phyloP scores from a whole-genome alignment of 257 asterid species.

The Eucommia ulmoides region DNA sequence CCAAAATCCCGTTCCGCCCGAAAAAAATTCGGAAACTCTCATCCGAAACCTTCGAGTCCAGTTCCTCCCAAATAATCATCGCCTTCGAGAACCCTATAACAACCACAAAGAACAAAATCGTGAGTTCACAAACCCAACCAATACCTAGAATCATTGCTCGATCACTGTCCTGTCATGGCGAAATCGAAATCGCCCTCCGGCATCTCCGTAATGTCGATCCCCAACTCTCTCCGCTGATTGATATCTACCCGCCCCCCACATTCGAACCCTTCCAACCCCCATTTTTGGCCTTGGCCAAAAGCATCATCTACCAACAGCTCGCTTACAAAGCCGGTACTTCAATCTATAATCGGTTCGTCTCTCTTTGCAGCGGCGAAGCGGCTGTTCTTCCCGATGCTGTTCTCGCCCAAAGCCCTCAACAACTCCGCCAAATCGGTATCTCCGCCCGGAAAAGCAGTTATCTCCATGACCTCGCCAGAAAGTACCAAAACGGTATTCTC shows the following conservation, averaged over 20 bases:
- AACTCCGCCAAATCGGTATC: background rate
- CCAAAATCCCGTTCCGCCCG: background rate
- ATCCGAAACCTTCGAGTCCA: background rate
- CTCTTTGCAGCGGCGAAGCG: background rate
- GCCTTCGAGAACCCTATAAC: background rate
- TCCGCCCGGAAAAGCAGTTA: background rate
- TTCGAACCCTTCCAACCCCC: background rate
- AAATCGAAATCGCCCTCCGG: background rate
- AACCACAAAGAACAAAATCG: background rate
- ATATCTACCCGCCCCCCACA: background rate
- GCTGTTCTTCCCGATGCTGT: background rate
- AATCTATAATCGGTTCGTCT: background rate
- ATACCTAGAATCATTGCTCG: background rate
- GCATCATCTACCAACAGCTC: background rate
- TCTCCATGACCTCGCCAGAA: background rate
- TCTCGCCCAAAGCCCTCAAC: background rate
- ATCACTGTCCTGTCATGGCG: background rate
- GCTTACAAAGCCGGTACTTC: background rate
- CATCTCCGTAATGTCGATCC: background rate
- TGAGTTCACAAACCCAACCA: background rate
- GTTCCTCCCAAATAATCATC: background rate
- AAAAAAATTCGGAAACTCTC: background rate
- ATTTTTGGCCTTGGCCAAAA: background rate
- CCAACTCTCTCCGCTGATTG: background rate
- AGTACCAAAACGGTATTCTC: background rate